A percentile compares a stretch with the other conserved stretches of the same genome.
Conservation (phyloP, 805 yeast genomes). For the Metschnikowia chrysomelidarum region DNA sequence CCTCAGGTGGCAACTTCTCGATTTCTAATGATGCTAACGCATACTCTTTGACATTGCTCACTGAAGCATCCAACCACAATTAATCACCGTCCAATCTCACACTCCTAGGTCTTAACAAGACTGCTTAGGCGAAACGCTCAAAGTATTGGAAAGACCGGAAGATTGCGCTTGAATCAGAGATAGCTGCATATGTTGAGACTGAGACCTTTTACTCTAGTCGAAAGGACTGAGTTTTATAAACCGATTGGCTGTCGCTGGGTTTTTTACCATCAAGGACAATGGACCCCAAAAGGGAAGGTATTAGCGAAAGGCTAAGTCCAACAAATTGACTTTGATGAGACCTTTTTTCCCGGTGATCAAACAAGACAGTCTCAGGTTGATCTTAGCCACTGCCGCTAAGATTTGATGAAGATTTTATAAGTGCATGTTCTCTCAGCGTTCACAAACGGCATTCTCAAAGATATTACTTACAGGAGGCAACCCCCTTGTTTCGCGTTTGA, state of each 20-base stretch:
- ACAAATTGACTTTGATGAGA: slow-evolving; percentile 4
- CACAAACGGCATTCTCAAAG: slow-evolving; percentile 5
- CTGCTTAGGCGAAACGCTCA: too few relatives aligned
- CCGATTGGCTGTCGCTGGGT: slow-evolving; percentile 1
- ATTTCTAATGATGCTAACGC: too few relatives aligned
- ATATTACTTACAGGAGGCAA: slow-evolving; percentile 1
- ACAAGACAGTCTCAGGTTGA: slow-evolving; percentile 2
- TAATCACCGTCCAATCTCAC: too few relatives aligned
- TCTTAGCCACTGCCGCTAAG: slow-evolving; percentile 4
- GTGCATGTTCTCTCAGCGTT: background rate
- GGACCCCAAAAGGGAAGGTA: slow-evolving; percentile 1
- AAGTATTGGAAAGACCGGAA: too few relatives aligned
- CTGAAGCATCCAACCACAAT: too few relatives aligned
- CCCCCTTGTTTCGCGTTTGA: background rate
- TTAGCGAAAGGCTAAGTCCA: slow-evolving; percentile 3
- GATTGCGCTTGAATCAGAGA: background rate
- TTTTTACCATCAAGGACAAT: background rate
- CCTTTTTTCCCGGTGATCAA: slow-evolving; percentile 6
- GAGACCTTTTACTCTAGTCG: background rate
- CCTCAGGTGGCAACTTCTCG: too few relatives aligned
- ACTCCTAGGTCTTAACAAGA: too few relatives aligned
- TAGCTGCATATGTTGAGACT: background rate
- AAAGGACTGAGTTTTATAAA: background rate
- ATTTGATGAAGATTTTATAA: background rate
- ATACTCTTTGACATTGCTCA: too few relatives aligned